Conservation (phyloP, 495 filamentous ascomycete species). For the Cercophora sp. region DNA sequence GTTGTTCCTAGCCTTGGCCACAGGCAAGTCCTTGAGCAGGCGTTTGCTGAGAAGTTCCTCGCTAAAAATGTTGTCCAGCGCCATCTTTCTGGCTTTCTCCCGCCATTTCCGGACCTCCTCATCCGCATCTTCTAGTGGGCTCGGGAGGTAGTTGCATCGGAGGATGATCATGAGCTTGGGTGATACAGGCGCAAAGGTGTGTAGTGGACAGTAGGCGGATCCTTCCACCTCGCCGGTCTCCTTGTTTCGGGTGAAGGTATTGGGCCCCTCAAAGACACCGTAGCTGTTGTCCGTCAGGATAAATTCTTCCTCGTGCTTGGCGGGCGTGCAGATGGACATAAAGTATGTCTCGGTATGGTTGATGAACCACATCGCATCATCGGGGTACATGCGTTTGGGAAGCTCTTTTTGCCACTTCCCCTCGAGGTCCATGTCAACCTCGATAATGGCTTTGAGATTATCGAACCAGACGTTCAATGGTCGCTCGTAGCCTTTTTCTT, state of each 20-base stretch:
- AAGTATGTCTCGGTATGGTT: conserved; percentile 35
- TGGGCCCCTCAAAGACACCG: conserved; percentile 45
- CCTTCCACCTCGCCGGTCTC: conserved; percentile 21
- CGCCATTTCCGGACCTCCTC: conserved; percentile 7
- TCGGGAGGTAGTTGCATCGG: conserved; percentile 27
- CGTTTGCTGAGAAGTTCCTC: conserved; percentile 9
- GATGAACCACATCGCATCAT: conserved; percentile 44
- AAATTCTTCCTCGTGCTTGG: conserved; percentile 40
- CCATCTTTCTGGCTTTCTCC: not conserved
- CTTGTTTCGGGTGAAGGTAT: conserved; percentile 11
- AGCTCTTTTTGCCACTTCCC: conserved; percentile 34
- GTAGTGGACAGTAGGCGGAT: conserved; percentile 18
- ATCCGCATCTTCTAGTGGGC: conserved; percentile 23
- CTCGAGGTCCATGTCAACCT: conserved; percentile 40
- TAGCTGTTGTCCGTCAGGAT: conserved; percentile 47
- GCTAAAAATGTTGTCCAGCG: conserved; percentile 9
- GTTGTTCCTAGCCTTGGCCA: conserved; percentile 35
- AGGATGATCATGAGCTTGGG: conserved; percentile 49
- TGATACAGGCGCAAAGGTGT: conserved; percentile 47
- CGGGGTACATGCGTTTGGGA: conserved; percentile 31
- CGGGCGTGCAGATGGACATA: conserved; percentile 45
- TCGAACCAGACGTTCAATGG: conserved; percentile 53
- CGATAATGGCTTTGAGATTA: conserved; percentile 44
- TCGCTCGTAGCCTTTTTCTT: conserved; percentile 35
- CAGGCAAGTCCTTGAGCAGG: conserved; percentile 35